Conservation (phyloP, 1,284 basidiomycete genomes). For the Marasmius tenuissimus region DNA sequence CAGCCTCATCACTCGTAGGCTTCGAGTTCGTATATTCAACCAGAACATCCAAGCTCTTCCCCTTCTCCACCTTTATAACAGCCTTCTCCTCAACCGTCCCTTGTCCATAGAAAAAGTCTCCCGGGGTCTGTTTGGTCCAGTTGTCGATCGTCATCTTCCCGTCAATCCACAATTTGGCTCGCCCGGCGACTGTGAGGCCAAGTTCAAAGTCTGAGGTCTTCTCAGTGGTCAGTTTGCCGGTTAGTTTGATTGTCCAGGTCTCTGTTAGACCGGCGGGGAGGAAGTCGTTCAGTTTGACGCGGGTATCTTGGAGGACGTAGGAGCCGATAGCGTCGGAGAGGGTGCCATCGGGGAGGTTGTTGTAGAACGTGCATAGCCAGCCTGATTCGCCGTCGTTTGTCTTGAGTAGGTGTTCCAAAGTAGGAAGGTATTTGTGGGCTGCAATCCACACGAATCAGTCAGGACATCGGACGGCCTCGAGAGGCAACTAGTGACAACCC, state of each 20-base stretch:
- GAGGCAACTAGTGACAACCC: constrained; percentile 14
- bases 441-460: neutral
- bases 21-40: constrained; percentile 66
- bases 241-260: constrained; percentile 53
- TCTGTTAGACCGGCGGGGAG: constrained; percentile 48
- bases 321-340: constrained; percentile 35
- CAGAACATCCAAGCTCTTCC: constrained; percentile 46
- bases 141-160: constrained; percentile 65
- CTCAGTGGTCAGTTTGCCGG: constrained; percentile 42
- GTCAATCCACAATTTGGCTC: constrained; percentile 64
- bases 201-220: constrained; percentile 48
- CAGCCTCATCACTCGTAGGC: constrained; percentile 42
- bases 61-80: constrained; percentile 41
- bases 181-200: constrained; percentile 54
- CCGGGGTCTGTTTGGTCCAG: constrained; percentile 65
- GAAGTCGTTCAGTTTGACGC: constrained; percentile 68
- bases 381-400: constrained; percentile 53
- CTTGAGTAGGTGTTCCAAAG: constrained; percentile 53
- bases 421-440: constrained; percentile 66
- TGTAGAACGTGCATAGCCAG: constrained; percentile 64
- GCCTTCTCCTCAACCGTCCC: constrained; percentile 65
- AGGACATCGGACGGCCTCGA: neutral
- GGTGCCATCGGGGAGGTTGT: constrained; percentile 48
- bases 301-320: constrained; percentile 57
- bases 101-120: constrained; percentile 70